A percentile compares a stretch with the other conserved stretches of the same genome.
phyloP scores from a whole-genome alignment of 768 basidiomycete species.

The Kwoniella dejecticola region DNA sequence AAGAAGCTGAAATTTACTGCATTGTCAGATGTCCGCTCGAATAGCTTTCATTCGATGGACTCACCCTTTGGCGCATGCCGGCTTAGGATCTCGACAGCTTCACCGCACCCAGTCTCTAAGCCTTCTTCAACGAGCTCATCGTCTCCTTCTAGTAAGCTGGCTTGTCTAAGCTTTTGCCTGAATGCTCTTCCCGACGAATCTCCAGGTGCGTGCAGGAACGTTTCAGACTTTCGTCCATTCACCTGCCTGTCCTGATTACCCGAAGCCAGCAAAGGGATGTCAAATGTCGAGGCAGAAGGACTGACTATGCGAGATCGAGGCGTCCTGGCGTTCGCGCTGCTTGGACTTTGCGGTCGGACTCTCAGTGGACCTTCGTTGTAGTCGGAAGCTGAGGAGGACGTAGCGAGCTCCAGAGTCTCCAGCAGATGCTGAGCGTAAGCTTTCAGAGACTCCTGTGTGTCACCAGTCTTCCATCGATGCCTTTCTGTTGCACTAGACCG shows the following conservation, averaged over 20 bases:
- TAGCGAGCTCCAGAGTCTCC: constrained; percentile 36
- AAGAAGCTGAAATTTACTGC: too few relatives aligned
- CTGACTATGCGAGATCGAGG: constrained; percentile 17
- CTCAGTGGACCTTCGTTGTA: background rate
- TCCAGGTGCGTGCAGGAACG: constrained; percentile 1
- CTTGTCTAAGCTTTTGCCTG: constrained; percentile 24
- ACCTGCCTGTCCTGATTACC: background rate
- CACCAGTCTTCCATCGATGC: constrained; percentile 17
- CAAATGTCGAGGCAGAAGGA: constrained; percentile 13
- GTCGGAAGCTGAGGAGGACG: constrained; percentile 13
- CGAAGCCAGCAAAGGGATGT: constrained; percentile 1
- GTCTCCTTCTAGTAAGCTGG: constrained; percentile 25
- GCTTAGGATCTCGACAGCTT: constrained; percentile 88
- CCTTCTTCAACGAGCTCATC: constrained; percentile 36
- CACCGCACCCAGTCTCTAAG: constrained; percentile 59
- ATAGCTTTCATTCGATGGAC: too few relatives aligned
- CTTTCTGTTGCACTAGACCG: constrained; percentile 12
- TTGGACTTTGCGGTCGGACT: constrained; percentile 2
- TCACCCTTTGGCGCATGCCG: constrained; percentile 84
- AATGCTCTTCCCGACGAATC: constrained; percentile 5
- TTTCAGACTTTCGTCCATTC: background rate
- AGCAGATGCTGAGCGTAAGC: constrained; percentile 50
- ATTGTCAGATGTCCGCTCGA: too few relatives aligned
- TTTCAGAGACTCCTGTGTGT: constrained; percentile 40
- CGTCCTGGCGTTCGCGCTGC: background rate